Evolutionary conservation across 2,329 filamentous ascomycete species (phyloP).

Genomic region (Trichoderma polysporum): DNA sequence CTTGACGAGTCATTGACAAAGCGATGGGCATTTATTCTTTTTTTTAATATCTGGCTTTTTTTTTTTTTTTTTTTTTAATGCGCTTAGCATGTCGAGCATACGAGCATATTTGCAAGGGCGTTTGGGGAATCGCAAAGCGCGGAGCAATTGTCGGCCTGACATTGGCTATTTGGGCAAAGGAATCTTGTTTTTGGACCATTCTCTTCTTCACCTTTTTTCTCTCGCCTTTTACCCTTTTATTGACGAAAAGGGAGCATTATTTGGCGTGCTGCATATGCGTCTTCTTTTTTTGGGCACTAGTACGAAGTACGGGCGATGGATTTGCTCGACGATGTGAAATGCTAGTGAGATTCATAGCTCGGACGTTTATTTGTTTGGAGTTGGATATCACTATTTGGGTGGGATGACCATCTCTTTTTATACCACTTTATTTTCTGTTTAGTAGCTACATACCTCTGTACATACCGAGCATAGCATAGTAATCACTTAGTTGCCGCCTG

Average conservation of each 20-base stretch:
- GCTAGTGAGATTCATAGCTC: not conserved
- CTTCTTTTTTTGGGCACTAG: not conserved
- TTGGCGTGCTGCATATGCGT: not conserved
- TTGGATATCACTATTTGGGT: slow-evolving; percentile 4
- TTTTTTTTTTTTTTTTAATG: slow-evolving; percentile 21
- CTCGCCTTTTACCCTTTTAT: not conserved
- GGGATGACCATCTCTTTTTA: not conserved
- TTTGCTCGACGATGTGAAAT: not conserved
- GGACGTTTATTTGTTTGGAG: not conserved
- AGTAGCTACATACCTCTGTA: not conserved
- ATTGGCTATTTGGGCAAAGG: not conserved
- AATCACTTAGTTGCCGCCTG: not conserved
- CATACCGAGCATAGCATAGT: slow-evolving; percentile 1
- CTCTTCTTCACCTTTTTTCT: not conserved
- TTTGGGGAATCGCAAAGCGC: slow-evolving; percentile 10
- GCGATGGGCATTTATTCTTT: slow-evolving; percentile 1
- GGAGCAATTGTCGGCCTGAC: not conserved
- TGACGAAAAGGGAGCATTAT: not conserved
- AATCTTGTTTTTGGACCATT: not conserved
- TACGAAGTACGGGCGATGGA: not conserved
- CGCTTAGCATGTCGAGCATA: slow-evolving; percentile 21
- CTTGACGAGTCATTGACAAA: slow-evolving; percentile 10
- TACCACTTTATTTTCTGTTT: slow-evolving; percentile 1
- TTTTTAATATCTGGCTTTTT: not conserved
- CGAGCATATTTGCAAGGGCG: slow-evolving; percentile 15